Evolutionary conservation across 441 rosid genomes (phyloP), one percentile per base, ranked within the genome.

Genomic region (Hura crepitans): DNA sequence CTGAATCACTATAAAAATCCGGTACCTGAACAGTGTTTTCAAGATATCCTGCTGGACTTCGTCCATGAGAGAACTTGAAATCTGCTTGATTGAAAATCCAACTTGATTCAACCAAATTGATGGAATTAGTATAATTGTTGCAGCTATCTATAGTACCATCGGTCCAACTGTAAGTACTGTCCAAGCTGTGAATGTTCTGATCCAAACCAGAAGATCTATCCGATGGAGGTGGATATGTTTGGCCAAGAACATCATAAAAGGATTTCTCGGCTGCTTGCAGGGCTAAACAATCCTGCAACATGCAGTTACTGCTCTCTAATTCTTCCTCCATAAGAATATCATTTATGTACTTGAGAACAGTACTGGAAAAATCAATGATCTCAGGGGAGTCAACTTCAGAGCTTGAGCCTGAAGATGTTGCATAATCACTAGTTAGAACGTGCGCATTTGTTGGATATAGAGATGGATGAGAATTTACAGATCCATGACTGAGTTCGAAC

Each of bases 281-380:
- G 55, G 96, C 89, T 53, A 91, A 77, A 78, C 96, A 83, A 46
- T 91, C 93, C 79, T 85, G 90, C 67, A 83, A 73, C 92, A 86
- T 85, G 66, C 82, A 86, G 73, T 81, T 77, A 77, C 76, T 85
- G 10, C 74, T 81, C 75, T 86, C 87, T 45, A 83, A 66, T 66
- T 87, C 96, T 76, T 91, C 96, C 50, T 89, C 96, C 93, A 91
- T 87, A 71, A 89, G 83, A 77, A 89, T 85, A 63, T 89, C 92
- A 68, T 79, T 86, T 75, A 91, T 87, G 81, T 81, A 88, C 81
- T 85, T 90, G 30, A 90, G 83, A 66, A 85, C 75, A 62, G 81
- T 58, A 60, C 72, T 59, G 22, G 45, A 62, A 43, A 69, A 59
- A 30, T 69, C 66, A 69, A 22, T 66, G 37, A 30, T 62, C 31